Base-by-base conservation (phyloP, 768 basidiomycete genomes). In the Suillus lakei region DNA sequence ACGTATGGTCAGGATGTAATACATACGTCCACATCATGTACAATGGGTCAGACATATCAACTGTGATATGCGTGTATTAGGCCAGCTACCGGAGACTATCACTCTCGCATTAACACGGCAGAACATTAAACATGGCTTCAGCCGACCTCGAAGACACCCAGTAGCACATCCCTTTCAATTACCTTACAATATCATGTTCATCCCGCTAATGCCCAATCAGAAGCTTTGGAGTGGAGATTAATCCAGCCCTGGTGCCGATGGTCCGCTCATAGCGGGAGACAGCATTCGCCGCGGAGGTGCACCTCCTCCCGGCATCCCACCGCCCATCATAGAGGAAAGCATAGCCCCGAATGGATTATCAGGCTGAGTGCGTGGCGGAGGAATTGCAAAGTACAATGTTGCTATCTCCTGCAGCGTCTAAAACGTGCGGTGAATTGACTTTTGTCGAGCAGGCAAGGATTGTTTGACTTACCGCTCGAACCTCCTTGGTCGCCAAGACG, bases 261-360 rank as follows among this genome's bases (percentile, higher is more conserved):
- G 76, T 32, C 70, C 67, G 55, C 60, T 50, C 55, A 64, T n/a
- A 51, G 74, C 76, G 6, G 78, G 73, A 34, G 71, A 71, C 54
- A 77, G 58, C 21, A 77, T 64, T 23, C 76, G 70, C 39, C 76
- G 72, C 54, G 70, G 70, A n/a, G 77, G 69, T 1, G 62, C 34
- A 5, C 36, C 67, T 23, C 74, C 60, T 8, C 73, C 73, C 38
- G 81, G 75, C 12, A 81, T 70, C 2, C 85, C 85, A 8, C 93
- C 93, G 32, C 96, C 96, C 65, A 99, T 91, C 74, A 98, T 80
- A 5, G 90, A 89, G 5, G 95, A 93, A 77, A 99, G 79, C 84
- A 98, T 91, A 34, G 96, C 94, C 34, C 90, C 92, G 59, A 98
- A 77, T 6, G 96, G 91, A 73, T 97, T 97, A 8, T 82, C 87